Evolutionary conservation across 2,329 filamentous ascomycete genomes (phyloP).

Genomic region (Fusarium albidum): DNA sequence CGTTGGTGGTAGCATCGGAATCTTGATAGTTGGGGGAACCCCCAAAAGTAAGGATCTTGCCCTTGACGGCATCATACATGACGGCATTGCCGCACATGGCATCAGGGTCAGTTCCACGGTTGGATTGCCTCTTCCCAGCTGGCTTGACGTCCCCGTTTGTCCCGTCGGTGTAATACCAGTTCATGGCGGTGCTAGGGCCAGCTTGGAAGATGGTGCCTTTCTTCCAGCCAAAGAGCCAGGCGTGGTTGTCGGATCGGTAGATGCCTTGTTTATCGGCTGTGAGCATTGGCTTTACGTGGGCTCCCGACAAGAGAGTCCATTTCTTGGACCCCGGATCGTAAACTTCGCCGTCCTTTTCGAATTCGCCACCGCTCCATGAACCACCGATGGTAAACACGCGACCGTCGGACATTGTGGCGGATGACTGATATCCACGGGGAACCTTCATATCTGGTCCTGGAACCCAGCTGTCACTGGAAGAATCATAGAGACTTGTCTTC

Average conservation of each 20-base stretch:
- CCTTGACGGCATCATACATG: constrained; percentile 67
- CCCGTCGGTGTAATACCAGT: constrained; percentile 59
- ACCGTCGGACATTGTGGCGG: constrained; percentile 15
- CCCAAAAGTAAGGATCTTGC: constrained; percentile 63
- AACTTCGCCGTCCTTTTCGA: constrained; percentile 24
- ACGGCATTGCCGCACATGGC: constrained; percentile 65
- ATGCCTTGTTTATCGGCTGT: constrained; percentile 58
- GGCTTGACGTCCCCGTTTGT: constrained; percentile 29
- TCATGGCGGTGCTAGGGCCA: constrained; percentile 60
- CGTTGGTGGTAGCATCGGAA: constrained; percentile 51
- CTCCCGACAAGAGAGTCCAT: constrained; percentile 37
- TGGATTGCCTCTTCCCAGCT: constrained; percentile 37
- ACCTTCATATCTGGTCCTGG: constrained; percentile 21
- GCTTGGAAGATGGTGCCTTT: constrained; percentile 60
- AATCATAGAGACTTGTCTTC: constrained; percentile 57
- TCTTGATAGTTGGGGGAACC: constrained; percentile 57
- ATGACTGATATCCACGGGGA: constrained; percentile 20
- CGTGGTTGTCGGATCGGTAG: constrained; percentile 48
- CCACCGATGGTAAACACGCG: constrained; percentile 24
- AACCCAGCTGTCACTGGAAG: constrained; percentile 13
- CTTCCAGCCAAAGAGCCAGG: constrained; percentile 49
- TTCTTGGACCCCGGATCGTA: constrained; percentile 10
- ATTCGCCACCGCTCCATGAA: constrained; percentile 20
- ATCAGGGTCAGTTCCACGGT: constrained; percentile 48
- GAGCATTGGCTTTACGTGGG: constrained; percentile 55